Base-by-base conservation (phyloP, 2,329 filamentous ascomycete species). In the Fonsecaea erecta region DNA sequence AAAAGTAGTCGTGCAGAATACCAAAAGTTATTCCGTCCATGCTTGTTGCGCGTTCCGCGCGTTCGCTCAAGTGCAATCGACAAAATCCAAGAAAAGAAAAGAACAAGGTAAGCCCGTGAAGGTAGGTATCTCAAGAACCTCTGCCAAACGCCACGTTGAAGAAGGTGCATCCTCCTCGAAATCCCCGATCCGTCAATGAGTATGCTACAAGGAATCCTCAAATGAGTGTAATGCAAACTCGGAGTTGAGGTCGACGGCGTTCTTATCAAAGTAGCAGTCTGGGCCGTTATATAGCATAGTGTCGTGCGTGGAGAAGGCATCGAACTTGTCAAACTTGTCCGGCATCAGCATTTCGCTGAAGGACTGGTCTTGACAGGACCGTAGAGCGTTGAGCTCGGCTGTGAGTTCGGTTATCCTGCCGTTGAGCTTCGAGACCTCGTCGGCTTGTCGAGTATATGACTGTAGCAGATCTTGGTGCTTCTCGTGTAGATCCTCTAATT, bases 401-500 rank as follows among this genome's bases (percentile, higher is more conserved):
- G 68, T 69, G 9, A 75, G 66, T 24, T 74, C 67, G 9, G 70
- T 63, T 52, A 76, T 73, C 32, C 67, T 67, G 34, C 60, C 64
- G 35, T 73, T 74, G 57, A 76, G 68, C 51, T 65, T 71, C 14
- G 67, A 55, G 12, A 76, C 71, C 65, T 74, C 72, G 32, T 73
- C 71, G 40, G 72, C 66, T 69, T 75, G 74, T n/a, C 70, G 71
- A 26, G 69, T 71, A 54, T 75, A 75, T 28, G 73, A 74, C 40
- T 75, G 71, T 4, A 75, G 65, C 7, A 76, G 71, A 40, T 73
- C 69, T 58, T 74, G 70, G 58, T 76, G 73, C 55, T 74, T 72
- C 57, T 73, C 70, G 35, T 75, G 72, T 12, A 92, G 78, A 74
- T 91, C 88, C 52, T 88, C 83, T 1, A 92, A 87, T 77, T 92